Percentiles rank a stretch among this genome's conserved stretches.
phyloP scores from a whole-genome alignment of 352 stramenopile species.

The Saprolegnia parasitica region DNA sequence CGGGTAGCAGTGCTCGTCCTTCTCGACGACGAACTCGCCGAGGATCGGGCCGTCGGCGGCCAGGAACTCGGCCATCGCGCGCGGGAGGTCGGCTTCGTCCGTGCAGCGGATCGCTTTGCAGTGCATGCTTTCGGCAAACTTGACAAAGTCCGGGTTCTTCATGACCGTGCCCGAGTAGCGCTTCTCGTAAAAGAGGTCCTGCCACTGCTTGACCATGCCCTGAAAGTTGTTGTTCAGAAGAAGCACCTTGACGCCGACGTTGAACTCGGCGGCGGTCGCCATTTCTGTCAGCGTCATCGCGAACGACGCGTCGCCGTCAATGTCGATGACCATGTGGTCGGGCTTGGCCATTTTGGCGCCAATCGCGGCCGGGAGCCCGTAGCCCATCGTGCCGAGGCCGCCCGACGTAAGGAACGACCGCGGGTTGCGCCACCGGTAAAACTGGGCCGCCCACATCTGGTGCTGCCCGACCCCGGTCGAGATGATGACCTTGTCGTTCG shows the following conservation, averaged over 20 bases:
- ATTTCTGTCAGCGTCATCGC: conserved; percentile 97
- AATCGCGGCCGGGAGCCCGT: conserved; percentile 90
- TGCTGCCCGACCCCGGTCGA: conserved; percentile 95
- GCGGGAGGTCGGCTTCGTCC: conserved; percentile 83
- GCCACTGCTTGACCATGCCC: conserved; percentile 98
- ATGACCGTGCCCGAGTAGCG: conserved; percentile 87
- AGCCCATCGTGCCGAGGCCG: conserved; percentile 94
- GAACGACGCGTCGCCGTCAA: conserved; percentile 95
- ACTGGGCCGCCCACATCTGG: conserved; percentile 96
- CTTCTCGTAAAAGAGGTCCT: conserved; percentile 95
- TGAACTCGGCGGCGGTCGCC: conserved; percentile 91
- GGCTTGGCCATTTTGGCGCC: conserved; percentile 91
- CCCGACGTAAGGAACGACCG: conserved; percentile 92
- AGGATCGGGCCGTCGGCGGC: conserved; percentile 91
- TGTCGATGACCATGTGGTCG: conserved; percentile 77
- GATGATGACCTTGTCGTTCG: conserved; percentile 87
- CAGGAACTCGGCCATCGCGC: conserved; percentile 91
- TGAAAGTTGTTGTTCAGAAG: conserved; percentile 96
- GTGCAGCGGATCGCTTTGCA: conserved; percentile 89
- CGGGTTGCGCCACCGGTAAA: conserved; percentile 93
- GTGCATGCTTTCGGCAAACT: conserved; percentile 91
- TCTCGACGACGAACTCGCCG: conserved; percentile 92
- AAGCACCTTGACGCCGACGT: conserved; percentile 93
- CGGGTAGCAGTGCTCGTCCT: conserved; percentile 92
- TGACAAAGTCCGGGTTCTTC: conserved; percentile 93